Base-by-base conservation (phyloP, 2,329 filamentous ascomycete species). In the Penicillium sp. region DNA sequence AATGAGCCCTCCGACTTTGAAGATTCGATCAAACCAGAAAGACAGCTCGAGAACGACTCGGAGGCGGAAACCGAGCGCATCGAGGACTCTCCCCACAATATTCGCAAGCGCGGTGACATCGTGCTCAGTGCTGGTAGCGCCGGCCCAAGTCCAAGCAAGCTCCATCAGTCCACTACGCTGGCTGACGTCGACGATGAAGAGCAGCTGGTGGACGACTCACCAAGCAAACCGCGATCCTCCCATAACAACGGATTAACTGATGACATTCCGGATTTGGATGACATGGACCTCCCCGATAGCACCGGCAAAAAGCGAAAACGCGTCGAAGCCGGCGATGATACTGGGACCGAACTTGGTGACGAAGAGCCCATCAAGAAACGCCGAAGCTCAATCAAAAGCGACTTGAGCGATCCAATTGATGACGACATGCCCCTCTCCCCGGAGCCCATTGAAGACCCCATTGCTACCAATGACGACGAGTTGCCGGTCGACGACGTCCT, bases 61-160 rank as follows among this genome's bases (percentile, higher is more conserved):
- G 93, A 98, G 76, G 93, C 93, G 33, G 93, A 97, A 77, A 98
- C 93, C 1, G 93, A 97, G 77, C 88, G 95, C 57, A 83, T 99
- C 58, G 95, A 95, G 70, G 87, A 90, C 69, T 96, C 91, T n/a
- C 92, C 93, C 19, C 85, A 86, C 61, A 90, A 82, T 68, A 77
- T 82, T 69, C 82, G 86, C 47, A 82, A 85, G 66, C 81, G 48
- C n/a, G 48, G 83, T 66, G 84, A 88, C 66, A 84, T 89, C 10
- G 80, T 87, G 44, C 74, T 88, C 61, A 84, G 82, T 69, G 81
- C 82, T 54, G 80, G 82, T 57, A 82, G 78, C 54, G 68, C 85
- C 62, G 86, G 89, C 66, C 84, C 84, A 63, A 91, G 87, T 54
- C 90, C 90, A 3, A 93, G 88, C 80, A 93, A 92, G 78, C 82